Evolutionary conservation across 2,329 filamentous ascomycete species (phyloP), one percentile per base, ranked within the genome.

Genomic region (Aureobasidium lini): DNA sequence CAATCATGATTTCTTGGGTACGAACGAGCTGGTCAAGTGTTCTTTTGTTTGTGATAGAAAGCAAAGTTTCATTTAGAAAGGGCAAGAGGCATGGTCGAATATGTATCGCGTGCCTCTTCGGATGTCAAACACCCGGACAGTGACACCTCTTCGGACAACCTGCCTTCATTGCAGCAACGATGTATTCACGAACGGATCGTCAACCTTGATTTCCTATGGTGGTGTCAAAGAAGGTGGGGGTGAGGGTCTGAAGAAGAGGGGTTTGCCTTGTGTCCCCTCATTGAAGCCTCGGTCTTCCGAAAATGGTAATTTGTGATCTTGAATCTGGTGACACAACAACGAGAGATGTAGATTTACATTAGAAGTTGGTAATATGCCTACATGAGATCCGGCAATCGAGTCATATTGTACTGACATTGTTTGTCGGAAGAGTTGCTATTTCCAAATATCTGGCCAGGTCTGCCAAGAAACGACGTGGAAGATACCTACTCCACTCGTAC

Each of bases 1-100:
- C 72, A 23, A 69, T 69, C 74, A 77, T 77, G 8, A 47, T 68
- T 47, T 31, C 9, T n/a, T n/a, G 13, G 9, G 13, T 29, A 39
- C 15, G 23, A 23, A 23, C 23, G 23, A 23, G 2, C 2, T 23
- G 7, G 11, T 42, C n/a, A 43, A 32, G 29, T 16, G 16, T 1
- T 36, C 13, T 36, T 2, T 36, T 36, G 34, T 36, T 36, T 36
- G 34, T 36, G 13, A 36, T 9, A 8, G 34, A 36, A 9, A 36
- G 34, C 23, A 23, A 15, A 11, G 3, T 31, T 18, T 6, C 6
- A 37, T 36, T 13, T 18, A 0, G 4, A 48, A 39, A 23, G 13
- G 28, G 16, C n/a, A 16, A 49, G 31, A 37, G n/a, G 11, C 46
- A 49, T 13, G 10, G 37, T 16, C 13, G 49, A 42, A 18, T 42